Evolutionary conservation across 176 grass and related monocot species (phyloP).

Genomic region (Puya raimondii): DNA sequence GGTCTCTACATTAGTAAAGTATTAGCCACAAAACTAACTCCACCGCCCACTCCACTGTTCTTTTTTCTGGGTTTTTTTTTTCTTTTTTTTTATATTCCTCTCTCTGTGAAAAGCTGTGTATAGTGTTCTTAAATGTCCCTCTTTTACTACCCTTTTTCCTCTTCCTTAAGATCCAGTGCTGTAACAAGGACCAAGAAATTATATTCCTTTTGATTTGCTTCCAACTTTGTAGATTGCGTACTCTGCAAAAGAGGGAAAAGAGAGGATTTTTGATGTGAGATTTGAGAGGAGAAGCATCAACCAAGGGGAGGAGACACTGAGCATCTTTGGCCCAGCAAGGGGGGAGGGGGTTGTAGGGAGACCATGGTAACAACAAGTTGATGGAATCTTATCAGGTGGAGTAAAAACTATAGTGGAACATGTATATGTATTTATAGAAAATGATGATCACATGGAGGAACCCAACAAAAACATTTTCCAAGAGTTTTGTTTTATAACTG

Average conservation of each 20-base stretch:
- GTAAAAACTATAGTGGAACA: slow-evolving; percentile 11
- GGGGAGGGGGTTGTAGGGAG: slow-evolving; percentile 57
- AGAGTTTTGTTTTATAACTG: background rate
- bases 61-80: background rate
- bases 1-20: slow-evolving; percentile 51
- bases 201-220: slow-evolving; percentile 15
- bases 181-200: slow-evolving; percentile 7
- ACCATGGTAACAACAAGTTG: slow-evolving; percentile 66
- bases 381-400: slow-evolving; percentile 51
- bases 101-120: slow-evolving; percentile 42
- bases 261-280: slow-evolving; percentile 49
- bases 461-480: background rate
- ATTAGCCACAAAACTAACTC: slow-evolving; percentile 21
- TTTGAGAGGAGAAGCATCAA: slow-evolving; percentile 17
- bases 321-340: slow-evolving; percentile 61
- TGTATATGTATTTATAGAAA: too few species aligned
- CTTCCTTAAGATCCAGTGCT: slow-evolving; percentile 29
- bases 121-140: slow-evolving; percentile 14
- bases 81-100: slow-evolving; percentile 33
- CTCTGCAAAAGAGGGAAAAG: slow-evolving; percentile 51
- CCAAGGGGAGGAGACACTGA: slow-evolving; percentile 47
- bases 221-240: slow-evolving; percentile 34
- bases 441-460: slow-evolving; percentile 25
- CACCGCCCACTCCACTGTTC: slow-evolving; percentile 7
- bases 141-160: background rate